Conservation (phyloP, 345 rosid species). For the Dovyalis caffra region DNA sequence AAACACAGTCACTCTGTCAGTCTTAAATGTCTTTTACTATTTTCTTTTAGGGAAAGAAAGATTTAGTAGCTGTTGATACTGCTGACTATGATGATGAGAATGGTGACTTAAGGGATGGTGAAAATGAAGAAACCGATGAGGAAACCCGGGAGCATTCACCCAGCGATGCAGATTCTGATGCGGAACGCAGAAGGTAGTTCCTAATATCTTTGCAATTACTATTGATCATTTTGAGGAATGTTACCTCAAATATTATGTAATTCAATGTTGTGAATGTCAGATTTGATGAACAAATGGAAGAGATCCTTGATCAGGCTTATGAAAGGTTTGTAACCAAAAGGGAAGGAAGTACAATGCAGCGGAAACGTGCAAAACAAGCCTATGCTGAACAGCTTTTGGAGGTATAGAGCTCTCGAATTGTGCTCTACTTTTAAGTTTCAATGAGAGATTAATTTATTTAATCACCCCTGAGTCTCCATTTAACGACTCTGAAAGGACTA, state of each 20-base stretch:
- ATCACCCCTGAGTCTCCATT: neutral
- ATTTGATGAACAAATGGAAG: slow-evolving; percentile 76
- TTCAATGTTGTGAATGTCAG: slow-evolving; percentile 33
- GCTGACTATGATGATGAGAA: slow-evolving; percentile 50
- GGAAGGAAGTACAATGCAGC: slow-evolving; percentile 74
- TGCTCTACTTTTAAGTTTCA: neutral
- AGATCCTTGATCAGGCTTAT: slow-evolving; percentile 69
- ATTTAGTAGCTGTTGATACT: slow-evolving; percentile 70
- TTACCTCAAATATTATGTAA: slow-evolving; percentile 1
- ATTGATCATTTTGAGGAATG: slow-evolving; percentile 7
- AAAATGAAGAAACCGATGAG: slow-evolving; percentile 44
- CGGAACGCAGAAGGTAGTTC: slow-evolving; percentile 63
- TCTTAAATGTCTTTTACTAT: neutral
- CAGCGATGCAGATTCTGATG: slow-evolving; percentile 78
- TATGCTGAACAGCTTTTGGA: slow-evolving; percentile 57
- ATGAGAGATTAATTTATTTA: neutral
- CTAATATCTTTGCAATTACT: neutral
- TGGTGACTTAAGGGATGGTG: slow-evolving; percentile 42
- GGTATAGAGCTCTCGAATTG: slow-evolving; percentile 36
- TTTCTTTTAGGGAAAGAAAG: slow-evolving; percentile 72
- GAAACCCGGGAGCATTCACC: slow-evolving; percentile 42
- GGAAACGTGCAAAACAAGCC: slow-evolving; percentile 76
- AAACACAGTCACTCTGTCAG: neutral
- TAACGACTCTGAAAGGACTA: neutral
- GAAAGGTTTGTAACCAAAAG: slow-evolving; percentile 59